phyloP scores from a whole-genome alignment of 202 grass and related monocot species.

The Digitaria exilis region DNA sequence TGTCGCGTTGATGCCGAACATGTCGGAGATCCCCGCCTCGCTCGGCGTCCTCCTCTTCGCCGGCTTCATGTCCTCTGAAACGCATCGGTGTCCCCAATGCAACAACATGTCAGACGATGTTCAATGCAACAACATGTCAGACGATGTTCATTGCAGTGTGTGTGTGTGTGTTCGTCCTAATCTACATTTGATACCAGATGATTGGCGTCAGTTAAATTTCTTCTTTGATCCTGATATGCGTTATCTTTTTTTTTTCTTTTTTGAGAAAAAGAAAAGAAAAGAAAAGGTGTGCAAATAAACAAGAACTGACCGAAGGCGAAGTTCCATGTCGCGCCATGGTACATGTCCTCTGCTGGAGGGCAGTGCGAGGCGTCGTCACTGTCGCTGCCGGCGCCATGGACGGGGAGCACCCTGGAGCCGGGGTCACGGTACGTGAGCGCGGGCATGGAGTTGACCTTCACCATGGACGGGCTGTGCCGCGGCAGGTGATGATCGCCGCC shows the following conservation, averaged over 20 bases:
- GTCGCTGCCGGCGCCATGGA: constrained; percentile 14
- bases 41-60: constrained; percentile 41
- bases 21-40: constrained; percentile 12
- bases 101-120: constrained; percentile 18
- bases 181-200: constrained; percentile 16
- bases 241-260: neutral
- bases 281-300: no score
- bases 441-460: constrained; percentile 50
- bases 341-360: neutral
- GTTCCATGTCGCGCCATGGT: constrained; percentile 41
- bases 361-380: constrained; percentile 23
- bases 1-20: neutral
- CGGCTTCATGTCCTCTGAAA: constrained; percentile 47
- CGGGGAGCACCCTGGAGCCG: neutral
- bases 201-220: neutral
- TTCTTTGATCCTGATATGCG: neutral
- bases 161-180: neutral
- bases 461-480: constrained; percentile 2
- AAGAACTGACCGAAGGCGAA: constrained; percentile 52
- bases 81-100: constrained; percentile 1
- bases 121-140: constrained; percentile 23
- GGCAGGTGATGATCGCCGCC: constrained; percentile 18
- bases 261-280: neutral
- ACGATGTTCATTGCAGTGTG: neutral
- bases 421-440: constrained; percentile 37